Evolutionary conservation across 2,329 filamentous ascomycete species (phyloP).

Genomic region (Neofusicoccum parvum): DNA sequence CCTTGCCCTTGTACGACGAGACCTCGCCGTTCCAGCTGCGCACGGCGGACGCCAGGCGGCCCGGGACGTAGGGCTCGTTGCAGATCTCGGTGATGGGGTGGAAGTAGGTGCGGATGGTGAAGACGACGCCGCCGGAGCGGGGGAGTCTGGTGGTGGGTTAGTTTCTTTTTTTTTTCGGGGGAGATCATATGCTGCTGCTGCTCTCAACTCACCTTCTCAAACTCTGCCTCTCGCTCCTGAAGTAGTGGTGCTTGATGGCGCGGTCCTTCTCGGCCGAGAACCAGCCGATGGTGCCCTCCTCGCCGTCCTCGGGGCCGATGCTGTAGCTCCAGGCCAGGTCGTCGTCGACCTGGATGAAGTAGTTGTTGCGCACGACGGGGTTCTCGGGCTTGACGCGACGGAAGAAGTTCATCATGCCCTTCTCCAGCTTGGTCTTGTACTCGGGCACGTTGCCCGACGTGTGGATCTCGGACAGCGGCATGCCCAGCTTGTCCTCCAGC

Average conservation of each 20-base stretch:
- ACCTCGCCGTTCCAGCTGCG: conserved; percentile 83
- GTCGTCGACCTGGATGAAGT: conserved; percentile 87
- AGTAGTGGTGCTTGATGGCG: conserved; percentile 72
- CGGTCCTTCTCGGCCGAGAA: conserved; percentile 73
- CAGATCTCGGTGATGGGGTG: conserved; percentile 68
- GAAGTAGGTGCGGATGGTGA: conserved; percentile 82
- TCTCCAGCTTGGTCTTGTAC: conserved; percentile 70
- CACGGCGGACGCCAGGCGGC: conserved; percentile 74
- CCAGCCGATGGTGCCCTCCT: conserved; percentile 63
- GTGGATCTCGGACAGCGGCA: conserved; percentile 79
- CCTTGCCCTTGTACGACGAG: conserved; percentile 74
- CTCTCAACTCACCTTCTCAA: conserved; percentile 53
- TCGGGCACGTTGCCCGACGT: conserved; percentile 75
- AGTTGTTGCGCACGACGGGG: conserved; percentile 73
- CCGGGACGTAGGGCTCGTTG: conserved; percentile 75
- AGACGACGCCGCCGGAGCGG: conserved; percentile 56
- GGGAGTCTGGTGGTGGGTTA: conserved; percentile 38
- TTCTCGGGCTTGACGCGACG: conserved; percentile 68
- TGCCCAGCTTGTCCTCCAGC: conserved; percentile 76
- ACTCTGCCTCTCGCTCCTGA: conserved; percentile 75
- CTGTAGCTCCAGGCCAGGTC: conserved; percentile 73
- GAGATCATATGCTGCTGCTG: no score
- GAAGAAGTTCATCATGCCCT: conserved; percentile 83
- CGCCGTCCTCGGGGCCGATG: conserved; percentile 71
- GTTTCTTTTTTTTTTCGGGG: background rate